phyloP scores from a whole-genome alignment of 768 basidiomycete species.

The Termitomyces sp. region DNA sequence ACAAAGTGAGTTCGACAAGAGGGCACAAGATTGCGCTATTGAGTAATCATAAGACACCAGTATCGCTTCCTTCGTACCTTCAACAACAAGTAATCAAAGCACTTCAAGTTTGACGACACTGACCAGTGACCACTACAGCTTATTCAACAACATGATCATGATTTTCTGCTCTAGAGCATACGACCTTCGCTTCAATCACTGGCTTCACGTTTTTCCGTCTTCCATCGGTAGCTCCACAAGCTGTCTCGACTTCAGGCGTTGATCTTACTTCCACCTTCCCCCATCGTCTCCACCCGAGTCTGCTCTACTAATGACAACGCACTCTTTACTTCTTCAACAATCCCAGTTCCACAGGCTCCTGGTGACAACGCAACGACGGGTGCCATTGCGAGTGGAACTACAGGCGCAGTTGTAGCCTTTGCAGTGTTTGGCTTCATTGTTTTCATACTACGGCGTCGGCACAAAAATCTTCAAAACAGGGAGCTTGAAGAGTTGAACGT shows the following conservation, averaged over 20 bases:
- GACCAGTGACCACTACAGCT: neutral
- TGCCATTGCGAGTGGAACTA: conserved; percentile 1
- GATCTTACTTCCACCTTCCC: neutral
- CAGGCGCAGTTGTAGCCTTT: neutral
- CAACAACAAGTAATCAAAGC: neutral
- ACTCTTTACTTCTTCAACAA: neutral
- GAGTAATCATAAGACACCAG: neutral
- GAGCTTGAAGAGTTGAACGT: neutral
- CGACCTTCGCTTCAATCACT: neutral
- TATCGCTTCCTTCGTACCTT: neutral
- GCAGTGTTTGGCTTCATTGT: neutral
- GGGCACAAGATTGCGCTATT: too few relatives aligned
- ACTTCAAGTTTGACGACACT: neutral
- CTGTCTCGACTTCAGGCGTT: neutral
- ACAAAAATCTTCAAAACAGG: neutral
- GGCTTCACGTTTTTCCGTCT: neutral
- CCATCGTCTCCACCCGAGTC: neutral
- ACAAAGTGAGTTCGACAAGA: neutral
- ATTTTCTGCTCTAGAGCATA: neutral
- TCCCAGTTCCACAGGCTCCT: neutral
- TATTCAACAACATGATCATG: neutral
- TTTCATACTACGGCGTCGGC: conserved; percentile 1
- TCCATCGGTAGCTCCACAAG: neutral
- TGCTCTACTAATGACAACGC: neutral
- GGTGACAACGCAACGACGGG: neutral